A percentile compares a stretch with the other conserved stretches of the same genome.
phyloP scores from a whole-genome alignment of 257 asterid genomes.

The Anisodus tanguticus region DNA sequence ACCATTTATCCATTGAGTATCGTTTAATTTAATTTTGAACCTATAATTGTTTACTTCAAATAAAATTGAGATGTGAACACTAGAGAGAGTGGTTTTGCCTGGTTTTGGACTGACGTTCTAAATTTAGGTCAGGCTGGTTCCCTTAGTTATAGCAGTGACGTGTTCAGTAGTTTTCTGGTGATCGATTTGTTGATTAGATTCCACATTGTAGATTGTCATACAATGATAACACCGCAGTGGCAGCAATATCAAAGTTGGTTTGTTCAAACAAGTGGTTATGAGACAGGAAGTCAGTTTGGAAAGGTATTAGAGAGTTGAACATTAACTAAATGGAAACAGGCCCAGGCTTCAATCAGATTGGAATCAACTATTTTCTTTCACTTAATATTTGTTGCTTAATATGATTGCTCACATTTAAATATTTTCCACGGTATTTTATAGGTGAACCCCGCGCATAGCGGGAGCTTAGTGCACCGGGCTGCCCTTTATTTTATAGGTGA shows the following conservation, averaged over 20 bases:
- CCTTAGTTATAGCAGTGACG: background rate
- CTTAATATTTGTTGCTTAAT: slow-evolving; percentile 19
- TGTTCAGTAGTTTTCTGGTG: background rate
- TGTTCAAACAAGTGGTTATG: background rate
- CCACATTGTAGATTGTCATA: slow-evolving; percentile 7
- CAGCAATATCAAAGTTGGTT: background rate
- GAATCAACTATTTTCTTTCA: background rate
- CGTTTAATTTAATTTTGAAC: background rate
- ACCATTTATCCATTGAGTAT: background rate
- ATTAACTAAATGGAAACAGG: background rate
- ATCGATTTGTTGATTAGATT: background rate
- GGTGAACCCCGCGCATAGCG: background rate
- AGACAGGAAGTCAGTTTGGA: slow-evolving; percentile 13
- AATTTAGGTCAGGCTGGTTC: background rate
- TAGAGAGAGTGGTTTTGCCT: background rate
- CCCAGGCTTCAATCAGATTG: slow-evolving; percentile 27
- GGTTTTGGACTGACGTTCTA: background rate
- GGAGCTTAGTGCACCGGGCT: too few relatives aligned
- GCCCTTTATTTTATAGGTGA: background rate
- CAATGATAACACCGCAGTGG: background rate
- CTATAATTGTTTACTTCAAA: background rate
- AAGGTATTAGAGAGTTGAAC: background rate
- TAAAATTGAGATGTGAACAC: slow-evolving; percentile 18
- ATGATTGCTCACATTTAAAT: slow-evolving; percentile 1
- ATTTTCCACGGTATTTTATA: background rate